Base-by-base conservation (phyloP, 441 rosid species). In the Erysimum pusillum region DNA sequence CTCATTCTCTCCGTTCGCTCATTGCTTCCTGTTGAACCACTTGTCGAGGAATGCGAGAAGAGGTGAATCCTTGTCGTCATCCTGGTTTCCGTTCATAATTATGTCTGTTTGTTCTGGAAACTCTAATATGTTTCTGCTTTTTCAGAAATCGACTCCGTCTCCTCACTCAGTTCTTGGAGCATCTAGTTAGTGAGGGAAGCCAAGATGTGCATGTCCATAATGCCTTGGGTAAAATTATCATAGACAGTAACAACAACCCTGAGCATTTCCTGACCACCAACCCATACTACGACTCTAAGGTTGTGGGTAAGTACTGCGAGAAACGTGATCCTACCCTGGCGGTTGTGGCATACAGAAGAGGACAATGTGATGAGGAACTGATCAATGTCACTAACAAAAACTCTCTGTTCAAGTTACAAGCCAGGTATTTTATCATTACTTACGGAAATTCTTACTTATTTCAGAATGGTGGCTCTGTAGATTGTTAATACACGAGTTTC, bases 181-280 rank as follows among this genome's bases (percentile, higher is more conserved):
- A 97, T 87, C 94, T 97, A 80, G 99, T 97, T 56, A 95, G 96
- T 75, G 99, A 97, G 87, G 99, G 99, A 79, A 97, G 99, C 89
- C 97, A 93, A 77, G 99, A 97, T 86, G 97, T 91, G 20, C 99
- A 97, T 81, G 99, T 95, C 65, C 99, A 97, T 80, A 95, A 97
- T 89, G 99, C 99, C 68, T 84, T 97, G 82, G 99, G 99, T 83
- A 97, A 97, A 91, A 97, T 97, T 44, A 97, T 97, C 68, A 94
- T 94, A 56, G 99, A 97, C 64, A 97, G 99, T 85, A 91, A 90
- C 77, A 94, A 97, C 88, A 97, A 94, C 75, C 99, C 99, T 7
- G 99, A 97, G 84, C 99, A 92, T 80, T 97, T 95, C 77, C 96
- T 97, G 28, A 97, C 99, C 44, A 95, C 99, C 76, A 97, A 97